Base-by-base conservation (phyloP, 257 asterid species). In the Solanum sparsipilum region DNA sequence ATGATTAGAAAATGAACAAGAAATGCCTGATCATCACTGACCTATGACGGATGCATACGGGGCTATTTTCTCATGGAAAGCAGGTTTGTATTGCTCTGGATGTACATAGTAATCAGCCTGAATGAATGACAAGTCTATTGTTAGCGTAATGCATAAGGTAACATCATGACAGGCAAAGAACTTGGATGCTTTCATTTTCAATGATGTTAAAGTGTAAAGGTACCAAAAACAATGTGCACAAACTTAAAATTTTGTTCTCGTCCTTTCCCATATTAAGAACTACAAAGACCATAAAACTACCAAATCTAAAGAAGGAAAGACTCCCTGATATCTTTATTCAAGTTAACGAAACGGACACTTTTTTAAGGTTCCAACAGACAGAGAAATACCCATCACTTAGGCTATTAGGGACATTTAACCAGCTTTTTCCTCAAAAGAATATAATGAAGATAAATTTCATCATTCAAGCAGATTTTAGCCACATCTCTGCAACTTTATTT, bases 91-190 rank as follows among this genome's bases (percentile, higher is more conserved):
- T 89, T 96, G 93, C 87, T 96, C 98, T 31, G 99, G 98, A 91
- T 96, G 98, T 70, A 96, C 95, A 89, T 97, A 96, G 90, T 97
- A 97, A 90, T 97, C 99, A 34, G 89, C 96, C 99, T 96, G 95
- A 91, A 89, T 2, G 67, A 79, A 46, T 44, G 21, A 44, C 16
- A 44, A 44, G 36, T 79, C 25, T 44, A 44, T 1, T 79, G 38
- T 79, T 15, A 79, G 84, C 5, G 5, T 79, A 44, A 41, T 44
- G 38, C 84, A 79, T 46, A 44, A 79, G 65, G 16, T 25, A n/a
- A 44, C 65, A 27, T 44, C n/a, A 79, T 44, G 15, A n/a, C 25
- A 44, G 38, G 65, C 67, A 8, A 79, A 25, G 84, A 41, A 25
- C 38, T 25, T 41, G 25, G 67, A 79, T 79, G 67, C 67, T 27